Conservation (phyloP, 208 protist species). For the Trypanosoma lewisi region DNA sequence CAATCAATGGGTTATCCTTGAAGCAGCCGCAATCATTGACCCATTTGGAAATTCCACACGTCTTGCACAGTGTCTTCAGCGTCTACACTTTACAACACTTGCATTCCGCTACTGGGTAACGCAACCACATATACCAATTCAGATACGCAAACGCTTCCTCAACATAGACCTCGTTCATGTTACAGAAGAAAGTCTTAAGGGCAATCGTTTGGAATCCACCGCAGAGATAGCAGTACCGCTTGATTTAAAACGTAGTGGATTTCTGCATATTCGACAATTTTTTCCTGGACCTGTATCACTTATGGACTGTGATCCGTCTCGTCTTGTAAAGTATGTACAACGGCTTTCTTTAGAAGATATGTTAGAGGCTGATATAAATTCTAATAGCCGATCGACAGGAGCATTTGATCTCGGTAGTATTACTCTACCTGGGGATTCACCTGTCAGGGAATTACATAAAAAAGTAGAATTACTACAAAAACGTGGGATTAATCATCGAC, state of each 20-base stretch:
- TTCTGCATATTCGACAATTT: slow-evolving; percentile 90
- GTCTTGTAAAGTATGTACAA: slow-evolving; percentile 84
- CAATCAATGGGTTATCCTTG: slow-evolving; percentile 89
- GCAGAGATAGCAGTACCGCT: slow-evolving; percentile 66
- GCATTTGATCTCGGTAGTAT: slow-evolving; percentile 58
- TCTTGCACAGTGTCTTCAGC: slow-evolving; percentile 55
- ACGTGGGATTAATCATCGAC: slow-evolving; percentile 21
- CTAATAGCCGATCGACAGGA: slow-evolving; percentile 11
- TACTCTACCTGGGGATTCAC: slow-evolving; percentile 17
- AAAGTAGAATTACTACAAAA: slow-evolving; percentile 30
- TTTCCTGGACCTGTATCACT: slow-evolving; percentile 81
- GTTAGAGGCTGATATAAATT: slow-evolving; percentile 49
- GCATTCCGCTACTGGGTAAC: slow-evolving; percentile 77
- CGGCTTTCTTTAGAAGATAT: slow-evolving; percentile 81
- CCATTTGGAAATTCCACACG: slow-evolving; percentile 57
- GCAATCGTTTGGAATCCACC: slow-evolving; percentile 41
- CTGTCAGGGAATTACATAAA: slow-evolving; percentile 24
- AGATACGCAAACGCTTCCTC: slow-evolving; percentile 82
- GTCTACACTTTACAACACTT: slow-evolving; percentile 77
- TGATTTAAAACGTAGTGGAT: slow-evolving; percentile 85
- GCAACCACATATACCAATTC: slow-evolving; percentile 83
- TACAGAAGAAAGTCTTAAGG: slow-evolving; percentile 51
- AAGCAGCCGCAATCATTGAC: slow-evolving; percentile 69
- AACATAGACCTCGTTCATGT: slow-evolving; percentile 67
- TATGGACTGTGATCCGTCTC: slow-evolving; percentile 80